Evolutionary conservation across 345 rosid genomes (phyloP).

Genomic region (Pseudoturritis turrita): DNA sequence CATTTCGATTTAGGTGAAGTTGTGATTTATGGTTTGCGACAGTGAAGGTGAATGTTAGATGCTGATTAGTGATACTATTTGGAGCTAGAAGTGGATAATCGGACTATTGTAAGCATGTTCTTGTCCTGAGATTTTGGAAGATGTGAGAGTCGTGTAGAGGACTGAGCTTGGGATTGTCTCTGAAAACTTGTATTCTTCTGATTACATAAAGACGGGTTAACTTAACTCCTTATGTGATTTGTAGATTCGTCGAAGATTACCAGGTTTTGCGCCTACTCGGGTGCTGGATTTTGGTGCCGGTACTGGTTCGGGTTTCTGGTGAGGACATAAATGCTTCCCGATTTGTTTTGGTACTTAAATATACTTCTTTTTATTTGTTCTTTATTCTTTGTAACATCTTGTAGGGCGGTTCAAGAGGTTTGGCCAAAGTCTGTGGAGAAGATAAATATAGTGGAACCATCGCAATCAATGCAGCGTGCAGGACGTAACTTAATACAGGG

Average conservation of each 20-base stretch:
- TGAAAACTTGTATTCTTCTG: neutral
- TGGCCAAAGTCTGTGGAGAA: constrained; percentile 79
- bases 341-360: neutral
- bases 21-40: no score
- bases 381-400: constrained; percentile 9
- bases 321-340: constrained; percentile 16
- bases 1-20: neutral
- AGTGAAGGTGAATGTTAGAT: no score
- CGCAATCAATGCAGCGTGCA: constrained; percentile 95
- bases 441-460: constrained; percentile 84
- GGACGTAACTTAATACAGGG: constrained; percentile 79
- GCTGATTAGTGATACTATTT: no score
- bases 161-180: neutral
- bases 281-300: constrained; percentile 96
- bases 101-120: no score
- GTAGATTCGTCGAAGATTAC: constrained; percentile 72
- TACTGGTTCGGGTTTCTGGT: constrained; percentile 97
- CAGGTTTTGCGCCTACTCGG: constrained; percentile 60
- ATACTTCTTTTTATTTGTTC: no score
- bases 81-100: no score
- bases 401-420: constrained; percentile 84
- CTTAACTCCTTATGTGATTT: neutral
- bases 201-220: neutral
- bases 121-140: neutral
- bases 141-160: neutral